Evolutionary conservation across 306 rosid species (phyloP), one percentile per base, ranked within the genome.

Genomic region (Cercis canadensis): DNA sequence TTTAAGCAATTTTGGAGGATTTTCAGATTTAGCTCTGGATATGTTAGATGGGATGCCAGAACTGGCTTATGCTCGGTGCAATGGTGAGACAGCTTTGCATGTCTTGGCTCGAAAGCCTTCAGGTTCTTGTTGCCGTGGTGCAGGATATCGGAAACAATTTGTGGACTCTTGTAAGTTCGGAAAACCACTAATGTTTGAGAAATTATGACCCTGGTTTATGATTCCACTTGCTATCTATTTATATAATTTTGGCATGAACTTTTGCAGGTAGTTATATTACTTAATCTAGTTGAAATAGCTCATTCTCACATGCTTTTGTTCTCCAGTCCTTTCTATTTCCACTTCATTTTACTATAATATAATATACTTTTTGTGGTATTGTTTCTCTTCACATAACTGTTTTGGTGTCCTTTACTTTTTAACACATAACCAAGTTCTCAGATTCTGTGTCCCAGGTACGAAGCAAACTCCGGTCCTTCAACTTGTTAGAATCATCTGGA

Each of bases 81-180:
- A 75, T 41, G 73, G 47, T 4, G 55, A 80, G 11, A 63, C 74
- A 4, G 84, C 61, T 33, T 65, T 80, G 64, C 84, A 80, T 70
- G 4, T 75, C 60, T 69, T 80, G 77, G 84, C 84, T 50, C 53
- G 70, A 52, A 74, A 69, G 75, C 24, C 68, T 54, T 5, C 19
- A 50, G 58, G 33, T 69, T 52, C 8, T 31, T 40, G 14, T 17
- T 43, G 0, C 39, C 56, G 4, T 31, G 16, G 53, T 11, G 8
- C 9, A 5, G 39, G 70, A 64, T 16, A 60, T 21, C 9, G 10
- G 10, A 37, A 37, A 6, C 43, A 8, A 37, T 3, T 5, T 8
- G 3, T 37, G 43, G 10, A 37, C 43, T 37, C 43, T 24, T 3
- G 29, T 24, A 24, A 11, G 43, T 44, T n/a, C n/a, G n/a, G n/a